Conservation (phyloP, 2,329 filamentous ascomycete genomes). For the Endothia cerciana region DNA sequence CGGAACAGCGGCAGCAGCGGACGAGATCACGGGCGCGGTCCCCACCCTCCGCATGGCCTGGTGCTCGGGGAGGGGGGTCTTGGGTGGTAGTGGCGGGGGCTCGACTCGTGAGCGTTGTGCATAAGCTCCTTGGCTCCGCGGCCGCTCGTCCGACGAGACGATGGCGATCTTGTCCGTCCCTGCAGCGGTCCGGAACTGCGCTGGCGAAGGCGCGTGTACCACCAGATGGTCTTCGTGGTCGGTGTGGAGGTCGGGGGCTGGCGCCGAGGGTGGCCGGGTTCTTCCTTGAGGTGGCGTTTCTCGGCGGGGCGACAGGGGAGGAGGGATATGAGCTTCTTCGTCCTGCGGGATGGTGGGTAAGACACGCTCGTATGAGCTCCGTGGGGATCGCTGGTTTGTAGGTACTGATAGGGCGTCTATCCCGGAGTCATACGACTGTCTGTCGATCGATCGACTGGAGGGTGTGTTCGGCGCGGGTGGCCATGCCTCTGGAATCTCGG, state of each 20-base stretch:
- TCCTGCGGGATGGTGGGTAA: conserved; percentile 38
- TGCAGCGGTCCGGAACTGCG: conserved; percentile 59
- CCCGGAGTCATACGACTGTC: conserved; percentile 60
- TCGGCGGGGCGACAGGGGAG: conserved; percentile 37
- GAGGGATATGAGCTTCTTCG: conserved; percentile 36
- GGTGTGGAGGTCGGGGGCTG: conserved; percentile 28
- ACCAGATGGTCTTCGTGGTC: conserved; percentile 57
- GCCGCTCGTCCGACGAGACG: conserved; percentile 61
- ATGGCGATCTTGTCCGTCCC: conserved; percentile 73
- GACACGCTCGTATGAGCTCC: conserved; percentile 54
- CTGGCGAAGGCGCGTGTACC: conserved; percentile 60
- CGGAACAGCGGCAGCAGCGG: conserved; percentile 20
- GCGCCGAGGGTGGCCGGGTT: conserved; percentile 30
- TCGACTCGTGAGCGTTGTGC: conserved; percentile 48
- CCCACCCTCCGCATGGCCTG: conserved; percentile 39
- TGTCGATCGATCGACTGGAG: conserved; percentile 42
- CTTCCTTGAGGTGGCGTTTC: conserved; percentile 31
- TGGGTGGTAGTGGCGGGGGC: conserved; percentile 76
- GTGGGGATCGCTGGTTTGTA: conserved; percentile 49
- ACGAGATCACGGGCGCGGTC: conserved; percentile 22
- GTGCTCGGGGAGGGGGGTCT: conserved; percentile 69
- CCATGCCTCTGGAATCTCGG: conserved; percentile 51
- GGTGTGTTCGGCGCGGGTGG: conserved; percentile 43
- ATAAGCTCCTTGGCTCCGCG: conserved; percentile 44
- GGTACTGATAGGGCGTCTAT: conserved; percentile 53